Base-by-base conservation (phyloP, 257 asterid species). In the Primulina eburnea region DNA sequence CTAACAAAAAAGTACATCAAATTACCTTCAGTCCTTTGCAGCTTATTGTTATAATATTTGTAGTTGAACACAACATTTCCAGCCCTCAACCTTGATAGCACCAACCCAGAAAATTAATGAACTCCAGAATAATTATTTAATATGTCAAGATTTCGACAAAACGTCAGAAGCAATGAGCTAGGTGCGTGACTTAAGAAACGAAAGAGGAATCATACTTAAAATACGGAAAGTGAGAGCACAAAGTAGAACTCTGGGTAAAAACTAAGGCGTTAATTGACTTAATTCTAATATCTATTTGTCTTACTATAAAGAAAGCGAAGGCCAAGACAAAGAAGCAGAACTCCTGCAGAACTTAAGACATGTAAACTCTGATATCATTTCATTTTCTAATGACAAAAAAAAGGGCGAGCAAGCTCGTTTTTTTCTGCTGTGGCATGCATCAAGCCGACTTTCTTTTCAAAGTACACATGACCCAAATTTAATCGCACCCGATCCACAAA, bases 1-100 rank as follows among this genome's bases (percentile, higher is more conserved):
- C 58, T 67, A 71, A 29, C 14, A 65, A 61, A 71, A 76, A 62
- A 52, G 62, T 16, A 18, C 72, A 60, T 58, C 55, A 73, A 66
- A 76, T 70, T 89, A 94, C 99, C 99, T 91, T 94, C 99, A 64
- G 97, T 94, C 79, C 90, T 84, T 82, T 89, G 97, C 86, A 89
- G 74, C 89, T 83, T 86, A 79, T 88, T 89, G 85, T 88, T 82
- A 73, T 89, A 89, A 82, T 91, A 94, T 81, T 79, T 83, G 84
- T 91, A 94, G 84, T 91, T 88, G 95, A 91, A 94, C 76, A 94
- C 83, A 64, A 94, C 98, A 83, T 94, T 94, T 69, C 99, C 98
- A 60, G 85, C 77, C 89, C 99, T 89, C 86, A 94, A 88, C 97
- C 99, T 94, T 78, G 64, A 85, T 20, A 56, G 53, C 6, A 79